phyloP scores from a whole-genome alignment of 1,284 basidiomycete species.

The Chiua sp. region DNA sequence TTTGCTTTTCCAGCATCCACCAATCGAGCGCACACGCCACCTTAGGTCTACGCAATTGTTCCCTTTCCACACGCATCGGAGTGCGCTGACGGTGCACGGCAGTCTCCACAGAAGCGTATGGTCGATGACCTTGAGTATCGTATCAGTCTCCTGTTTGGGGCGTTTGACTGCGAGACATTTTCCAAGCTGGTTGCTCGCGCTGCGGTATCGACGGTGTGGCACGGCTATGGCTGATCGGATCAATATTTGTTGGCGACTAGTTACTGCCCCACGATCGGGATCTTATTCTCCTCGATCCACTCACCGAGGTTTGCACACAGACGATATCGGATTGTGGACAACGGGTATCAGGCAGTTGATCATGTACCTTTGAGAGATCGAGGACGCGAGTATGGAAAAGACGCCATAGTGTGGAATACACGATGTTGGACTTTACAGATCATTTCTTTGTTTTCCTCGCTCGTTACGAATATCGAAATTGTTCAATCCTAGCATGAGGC shows the following conservation, averaged over 20 bases:
- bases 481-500: no score
- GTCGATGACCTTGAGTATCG: conserved; percentile 90
- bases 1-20: conserved; percentile 67
- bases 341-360: conserved; percentile 86
- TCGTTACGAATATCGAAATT: conserved; percentile 5
- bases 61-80: not conserved
- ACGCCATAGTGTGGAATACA: not conserved
- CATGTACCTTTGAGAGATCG: conserved; percentile 51
- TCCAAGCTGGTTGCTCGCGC: conserved; percentile 69
- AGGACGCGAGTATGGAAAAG: not conserved
- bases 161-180: conserved; percentile 89
- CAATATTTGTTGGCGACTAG: conserved; percentile 55
- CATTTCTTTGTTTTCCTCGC: not conserved
- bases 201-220: conserved; percentile 33
- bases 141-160: conserved; percentile 88
- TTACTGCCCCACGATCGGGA: conserved; percentile 73
- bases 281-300: conserved; percentile 78
- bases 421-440: not conserved
- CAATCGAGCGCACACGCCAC: conserved; percentile 91
- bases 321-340: conserved; percentile 89
- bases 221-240: conserved; percentile 60
- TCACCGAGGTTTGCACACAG: conserved; percentile 78
- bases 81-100: conserved; percentile 1
- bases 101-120: conserved; percentile 85
- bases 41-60: no score